These are phyloP conservation scores for Globisporangium cylindrosporum DNA, from an alignment of 352 stramenopile species.

Conservation along the genomic window DNA sequence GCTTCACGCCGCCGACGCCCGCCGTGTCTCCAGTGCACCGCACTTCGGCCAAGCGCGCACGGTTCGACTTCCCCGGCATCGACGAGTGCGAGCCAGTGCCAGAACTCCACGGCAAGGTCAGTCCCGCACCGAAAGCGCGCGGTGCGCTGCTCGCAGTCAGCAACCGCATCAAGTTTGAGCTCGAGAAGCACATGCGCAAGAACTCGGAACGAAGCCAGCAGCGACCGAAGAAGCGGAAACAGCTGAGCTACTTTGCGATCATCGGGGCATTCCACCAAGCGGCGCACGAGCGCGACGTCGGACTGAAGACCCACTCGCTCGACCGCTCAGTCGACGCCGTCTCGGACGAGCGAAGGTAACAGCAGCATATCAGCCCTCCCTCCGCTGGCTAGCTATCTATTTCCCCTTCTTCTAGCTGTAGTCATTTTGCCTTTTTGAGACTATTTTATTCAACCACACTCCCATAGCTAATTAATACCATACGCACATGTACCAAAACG, in stretches of 20 bases:
- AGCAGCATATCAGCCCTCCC: background rate
- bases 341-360: constrained; percentile 11
- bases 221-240: constrained; percentile 51
- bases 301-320: constrained; percentile 26
- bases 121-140: constrained; percentile 31
- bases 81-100: constrained; percentile 26
- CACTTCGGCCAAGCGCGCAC: constrained; percentile 46
- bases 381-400: constrained; percentile 17
- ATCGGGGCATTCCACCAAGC: constrained; percentile 76
- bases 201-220: constrained; percentile 48
- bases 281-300: constrained; percentile 57
- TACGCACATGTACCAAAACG: background rate
- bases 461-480: constrained; percentile 9
- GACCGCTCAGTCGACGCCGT: constrained; percentile 30
- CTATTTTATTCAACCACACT: constrained; percentile 16
- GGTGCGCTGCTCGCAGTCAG: constrained; percentile 68
- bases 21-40: constrained; percentile 62
- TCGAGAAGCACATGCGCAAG: constrained; percentile 53
- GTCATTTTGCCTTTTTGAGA: constrained; percentile 18
- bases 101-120: constrained; percentile 28
- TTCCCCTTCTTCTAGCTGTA: background rate
- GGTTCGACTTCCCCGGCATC: constrained; percentile 44
- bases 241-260: constrained; percentile 82
- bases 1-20: constrained; percentile 66
- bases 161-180: constrained; percentile 68